These are phyloP conservation scores for Geoglossum cookeanum DNA, from an alignment of 2,329 filamentous ascomycete genomes.

Conservation along the genomic window DNA sequence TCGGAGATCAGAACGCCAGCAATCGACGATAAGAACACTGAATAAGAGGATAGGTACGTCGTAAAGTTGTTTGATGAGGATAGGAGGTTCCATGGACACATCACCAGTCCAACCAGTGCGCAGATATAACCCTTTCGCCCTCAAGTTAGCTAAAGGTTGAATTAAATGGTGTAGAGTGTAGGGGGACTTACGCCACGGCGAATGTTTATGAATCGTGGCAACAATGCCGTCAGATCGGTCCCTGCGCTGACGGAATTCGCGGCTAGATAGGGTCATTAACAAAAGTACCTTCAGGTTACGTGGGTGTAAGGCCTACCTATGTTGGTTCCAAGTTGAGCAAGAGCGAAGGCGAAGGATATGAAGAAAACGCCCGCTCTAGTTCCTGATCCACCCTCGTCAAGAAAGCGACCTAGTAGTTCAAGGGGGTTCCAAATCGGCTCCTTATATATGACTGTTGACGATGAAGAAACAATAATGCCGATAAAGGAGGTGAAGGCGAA, in stretches of 20 bases:
- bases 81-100: constrained; percentile 74
- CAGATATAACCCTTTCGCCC: constrained; percentile 51
- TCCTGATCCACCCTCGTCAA: constrained; percentile 46
- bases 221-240: constrained; percentile 9
- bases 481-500: constrained; percentile 73
- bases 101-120: constrained; percentile 57
- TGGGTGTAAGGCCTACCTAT: background rate
- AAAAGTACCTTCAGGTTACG: background rate
- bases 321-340: constrained; percentile 5
- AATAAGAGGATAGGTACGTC: constrained; percentile 80
- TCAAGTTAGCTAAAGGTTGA: background rate
- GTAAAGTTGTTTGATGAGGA: constrained; percentile 64
- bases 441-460: constrained; percentile 46
- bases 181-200: constrained; percentile 38
- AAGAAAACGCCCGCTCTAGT: constrained; percentile 61
- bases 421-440: constrained; percentile 58
- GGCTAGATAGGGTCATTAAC: background rate
- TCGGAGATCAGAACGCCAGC: constrained; percentile 80
- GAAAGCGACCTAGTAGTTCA: constrained; percentile 43
- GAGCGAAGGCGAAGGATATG: constrained; percentile 44
- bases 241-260: constrained; percentile 6
- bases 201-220: constrained; percentile 40
- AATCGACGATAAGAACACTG: constrained; percentile 83
- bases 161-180: background rate
- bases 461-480: constrained; percentile 59